These are phyloP conservation scores for Bimuria novae-zelandiae DNA, from an alignment of 2,329 filamentous ascomycete species.

Conservation along the genomic window DNA sequence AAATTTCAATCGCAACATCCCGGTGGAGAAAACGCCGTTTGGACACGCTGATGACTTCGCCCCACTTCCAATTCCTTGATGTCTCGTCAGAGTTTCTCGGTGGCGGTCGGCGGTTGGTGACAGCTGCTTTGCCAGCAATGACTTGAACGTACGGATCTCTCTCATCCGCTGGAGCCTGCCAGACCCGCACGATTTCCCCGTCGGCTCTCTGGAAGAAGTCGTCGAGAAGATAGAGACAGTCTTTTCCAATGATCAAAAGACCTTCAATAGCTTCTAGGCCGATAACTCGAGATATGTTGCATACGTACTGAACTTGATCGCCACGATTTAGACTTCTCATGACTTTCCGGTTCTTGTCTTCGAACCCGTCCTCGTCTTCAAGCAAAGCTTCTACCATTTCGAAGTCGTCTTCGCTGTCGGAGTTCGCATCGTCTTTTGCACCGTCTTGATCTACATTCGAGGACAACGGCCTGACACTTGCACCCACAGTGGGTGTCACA, in stretches of 20 bases:
- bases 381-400: conserved; percentile 94
- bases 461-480: conserved; percentile 27
- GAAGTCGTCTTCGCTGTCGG: conserved; percentile 80
- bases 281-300: conserved; percentile 92
- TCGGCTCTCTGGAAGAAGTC: conserved; percentile 94
- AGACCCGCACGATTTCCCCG: conserved; percentile 95
- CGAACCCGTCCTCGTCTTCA: conserved; percentile 81
- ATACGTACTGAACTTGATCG: conserved; percentile 90
- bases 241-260: conserved; percentile 88
- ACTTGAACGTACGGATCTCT: conserved; percentile 94
- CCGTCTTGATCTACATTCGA: conserved; percentile 27
- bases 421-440: conserved; percentile 48
- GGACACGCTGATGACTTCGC: conserved; percentile 90
- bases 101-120: conserved; percentile 51
- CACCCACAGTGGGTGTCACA: conserved; percentile 32
- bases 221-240: conserved; percentile 91
- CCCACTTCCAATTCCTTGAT: conserved; percentile 90
- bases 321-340: conserved; percentile 91
- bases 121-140: conserved; percentile 76
- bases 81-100: conserved; percentile 62
- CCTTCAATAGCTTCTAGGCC: conserved; percentile 94
- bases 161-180: conserved; percentile 89
- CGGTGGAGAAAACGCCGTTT: conserved; percentile 94
- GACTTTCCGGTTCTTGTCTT: conserved; percentile 98
- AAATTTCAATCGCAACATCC: conserved; percentile 94